Base-by-base conservation (phyloP, 768 basidiomycete species). In the Leccinum fibrillosum region DNA sequence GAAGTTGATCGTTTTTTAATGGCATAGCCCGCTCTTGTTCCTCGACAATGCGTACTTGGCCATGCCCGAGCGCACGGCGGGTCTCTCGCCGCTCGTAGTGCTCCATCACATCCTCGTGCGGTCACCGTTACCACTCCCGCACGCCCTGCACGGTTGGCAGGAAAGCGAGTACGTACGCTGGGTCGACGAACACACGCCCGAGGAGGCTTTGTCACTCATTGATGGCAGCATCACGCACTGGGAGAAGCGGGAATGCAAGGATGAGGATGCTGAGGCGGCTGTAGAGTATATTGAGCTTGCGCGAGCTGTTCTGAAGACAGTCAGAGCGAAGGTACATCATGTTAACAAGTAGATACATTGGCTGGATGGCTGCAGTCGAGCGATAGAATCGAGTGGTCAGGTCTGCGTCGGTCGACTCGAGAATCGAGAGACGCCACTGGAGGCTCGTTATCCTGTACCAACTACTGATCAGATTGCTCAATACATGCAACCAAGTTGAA, bases 161-260 rank as follows among this genome's bases (percentile, higher is more conserved):
- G 94, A 98, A 69, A 82, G 89, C 4, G 97, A 98, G 76, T 99
- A 99, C 72, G 91, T 97, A 51, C 84, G 92, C 47, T 99, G 95
- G 94, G 80, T 98, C 12, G 89, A 92, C 58, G 95, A 97, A 69
- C 97, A 98, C 67, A 78, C 85, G 2, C 85, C 88, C 59, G 82
- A 80, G 58, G 96, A 98, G 69, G 83, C 89, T 8, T 84, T 85
- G 82, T 83, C 83, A 13, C 79, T 98, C 48, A 76, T 99, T 11
- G 90, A 94, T 54, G 82, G 88, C 15, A 89, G 90, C 0, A 74
- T 98, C 17, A 68, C 81, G 4, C 86, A 87, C 59, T 92, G 89
- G 90, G 88, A 94, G 71, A 87, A 86, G 66, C 77, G 83, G 10
- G 87, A 85, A 67, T 79, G 74, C 21, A 82, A 85, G 63, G 83